Percentiles rank a stretch among this genome's conserved stretches.
Conservation (phyloP, 2,329 filamentous ascomycete species). For the Aspergillus costaricaensis region DNA sequence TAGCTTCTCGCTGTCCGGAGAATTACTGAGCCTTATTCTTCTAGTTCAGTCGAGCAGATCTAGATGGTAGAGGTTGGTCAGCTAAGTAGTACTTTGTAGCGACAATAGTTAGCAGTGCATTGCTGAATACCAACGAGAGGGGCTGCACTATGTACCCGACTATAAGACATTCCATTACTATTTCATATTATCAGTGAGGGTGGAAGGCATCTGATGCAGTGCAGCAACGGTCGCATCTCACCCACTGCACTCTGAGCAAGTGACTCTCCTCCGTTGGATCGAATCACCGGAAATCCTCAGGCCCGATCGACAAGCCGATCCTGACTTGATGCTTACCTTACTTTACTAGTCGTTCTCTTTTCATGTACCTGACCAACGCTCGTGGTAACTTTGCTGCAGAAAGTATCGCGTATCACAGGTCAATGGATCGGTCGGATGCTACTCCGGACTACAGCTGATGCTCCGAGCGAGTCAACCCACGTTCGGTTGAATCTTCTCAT, state of each 20-base stretch:
- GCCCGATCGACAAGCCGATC: constrained; percentile 1
- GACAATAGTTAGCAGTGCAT: background rate
- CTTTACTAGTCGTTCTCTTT: background rate
- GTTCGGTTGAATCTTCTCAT: background rate
- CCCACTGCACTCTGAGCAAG: background rate
- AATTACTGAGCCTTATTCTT: background rate
- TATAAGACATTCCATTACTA: background rate
- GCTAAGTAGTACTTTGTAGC: background rate
- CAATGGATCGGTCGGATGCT: background rate
- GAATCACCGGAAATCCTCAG: background rate
- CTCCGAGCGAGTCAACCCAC: background rate
- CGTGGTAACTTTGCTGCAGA: constrained; percentile 1
- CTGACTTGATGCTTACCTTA: constrained; percentile 3
- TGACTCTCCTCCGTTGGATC: background rate
- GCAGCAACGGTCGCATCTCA: background rate
- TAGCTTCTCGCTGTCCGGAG: background rate
- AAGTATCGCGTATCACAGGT: background rate
- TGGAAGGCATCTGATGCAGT: background rate
- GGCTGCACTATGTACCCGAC: background rate
- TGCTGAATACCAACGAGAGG: background rate
- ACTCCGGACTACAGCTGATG: background rate
- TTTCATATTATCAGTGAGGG: background rate
- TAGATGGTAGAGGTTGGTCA: background rate
- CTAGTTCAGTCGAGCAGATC: background rate
- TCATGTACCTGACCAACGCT: background rate